Evolutionary conservation across 129 eudicot species (phyloP), one percentile per base, ranked within the genome.

Genomic region (Calendula officinalis): DNA sequence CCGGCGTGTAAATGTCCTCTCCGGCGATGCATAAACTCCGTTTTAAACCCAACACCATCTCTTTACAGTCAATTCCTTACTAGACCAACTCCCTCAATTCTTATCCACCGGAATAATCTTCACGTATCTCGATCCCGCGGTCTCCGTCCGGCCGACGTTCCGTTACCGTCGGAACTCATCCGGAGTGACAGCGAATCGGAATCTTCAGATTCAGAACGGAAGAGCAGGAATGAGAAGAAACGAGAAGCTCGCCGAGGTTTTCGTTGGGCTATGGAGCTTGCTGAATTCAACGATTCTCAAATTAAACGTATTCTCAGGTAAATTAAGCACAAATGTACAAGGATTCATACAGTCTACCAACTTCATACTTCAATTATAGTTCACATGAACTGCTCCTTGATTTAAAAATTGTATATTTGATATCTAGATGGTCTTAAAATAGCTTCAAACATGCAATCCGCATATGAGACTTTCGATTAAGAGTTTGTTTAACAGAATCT

Each of bases 241-340:
- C 95, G 95, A 13, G 91, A 85, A 43, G 98, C 98, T 56, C 80
- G 84, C 16, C 89, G 88, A 43, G 81, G 89, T 59, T 77, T 88
- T 13, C 80, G 79, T 3, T 92, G 96, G 95, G 96, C 82, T 5
- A 88, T 77, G 91, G 89, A 92, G 67, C 85, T 92, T 8, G 88
- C 98, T 3, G 68, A 68, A 0, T 83, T 92, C 68, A 80, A 83
- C 12, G 75, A 81, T 3, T 33, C 82, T 44, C 99, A 88, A 69
- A 88, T 92, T 62, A 92, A 88, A 69, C 95, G 87, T 4, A 79
- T 88, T 17, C 68, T 92, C 63, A 85, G 86, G 98, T 87, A 54
- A 50, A 14, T 5, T 15, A 11, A 4, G 44, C 10, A 1, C 0
- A 4, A 47, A 2, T 48, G 3, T 48, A 22, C 2, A 22, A 22